Base-by-base conservation (phyloP, 2,329 filamentous ascomycete genomes). In the Scortechinia acanthostroma region DNA sequence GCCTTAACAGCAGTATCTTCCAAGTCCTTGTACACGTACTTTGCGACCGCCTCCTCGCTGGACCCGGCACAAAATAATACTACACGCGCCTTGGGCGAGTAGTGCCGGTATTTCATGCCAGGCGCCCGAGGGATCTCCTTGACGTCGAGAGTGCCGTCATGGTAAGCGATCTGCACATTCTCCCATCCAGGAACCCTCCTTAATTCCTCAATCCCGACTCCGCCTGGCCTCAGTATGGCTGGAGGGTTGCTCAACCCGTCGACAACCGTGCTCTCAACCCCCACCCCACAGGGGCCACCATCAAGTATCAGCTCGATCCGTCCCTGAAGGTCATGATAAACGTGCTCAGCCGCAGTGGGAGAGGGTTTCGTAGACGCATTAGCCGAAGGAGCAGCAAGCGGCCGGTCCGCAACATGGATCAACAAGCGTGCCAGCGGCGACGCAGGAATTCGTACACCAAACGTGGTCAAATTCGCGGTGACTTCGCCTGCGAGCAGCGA, bases 71-170 rank as follows among this genome's bases (percentile, higher is more conserved):
- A 73, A 47, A 77, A 78, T 10, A 82, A 58, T 3, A 80, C 57
- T 2, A 84, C 76, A 4, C 66, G 68, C 1, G 80, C 80, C 53
- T 74, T 77, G 1, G 80, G 80, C 2, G 78, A 80, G 53, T 84
- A 84, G 55, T 84, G 80, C 44, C 75, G 68, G 55, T 84, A 84
- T 55, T 84, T 84, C 80, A 84, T 84, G 0, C 80, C 80, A 0
- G 80, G 80, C 0, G 80, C 80, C 30, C 74, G 68, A 1, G 80
- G 80, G n/a, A 61, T 57, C 35, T 66, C 62, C 22, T 66, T 69
- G 3, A 64, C 69, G 20, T 68, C 68, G 44, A 75, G 64, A 2
- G 70, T 63, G 35, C 64, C 67, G 50, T 83, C 77, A 47, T 76
- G 72, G 53, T 83, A 84, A 6, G 69, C 80, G 2, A 80, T 62